phyloP scores from a whole-genome alignment of 2,329 filamentous ascomycete species.

The Claviceps cyperi region DNA sequence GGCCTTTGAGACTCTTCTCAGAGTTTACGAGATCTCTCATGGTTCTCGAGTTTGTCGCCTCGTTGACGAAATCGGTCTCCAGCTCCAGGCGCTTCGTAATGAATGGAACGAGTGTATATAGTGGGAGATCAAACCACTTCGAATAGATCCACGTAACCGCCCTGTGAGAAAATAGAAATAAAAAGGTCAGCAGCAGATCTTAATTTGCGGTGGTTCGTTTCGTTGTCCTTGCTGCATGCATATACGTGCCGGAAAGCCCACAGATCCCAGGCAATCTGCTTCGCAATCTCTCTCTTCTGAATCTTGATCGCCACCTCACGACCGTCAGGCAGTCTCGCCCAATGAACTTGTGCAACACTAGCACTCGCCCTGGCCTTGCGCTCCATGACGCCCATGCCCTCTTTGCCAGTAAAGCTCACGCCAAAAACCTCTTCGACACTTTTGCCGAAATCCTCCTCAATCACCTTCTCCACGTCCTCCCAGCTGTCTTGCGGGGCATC shows the following conservation, averaged over 20 bases:
- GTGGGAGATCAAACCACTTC: constrained; percentile 80
- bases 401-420: constrained; percentile 61
- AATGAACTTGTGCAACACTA: constrained; percentile 93
- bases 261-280: constrained; percentile 86
- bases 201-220: too few species aligned
- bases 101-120: constrained; percentile 83
- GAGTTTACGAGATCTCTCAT: constrained; percentile 65
- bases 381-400: constrained; percentile 52
- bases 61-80: constrained; percentile 89
- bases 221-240: too few species aligned
- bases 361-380: constrained; percentile 56
- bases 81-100: constrained; percentile 82
- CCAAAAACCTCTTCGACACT: constrained; percentile 85
- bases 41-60: constrained; percentile 72
- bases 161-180: constrained; percentile 23
- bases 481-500: constrained; percentile 89
- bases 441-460: constrained; percentile 77
- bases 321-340: constrained; percentile 75
- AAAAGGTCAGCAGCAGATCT: background rate
- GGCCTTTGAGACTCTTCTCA: constrained; percentile 60
- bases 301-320: constrained; percentile 91
- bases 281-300: constrained; percentile 85
- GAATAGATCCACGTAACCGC: constrained; percentile 73
- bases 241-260: constrained; percentile 76
- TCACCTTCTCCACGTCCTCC: constrained; percentile 72